Conservation (phyloP, 192 early-diverging fungal genomes). For the Dissophora ornata region DNA sequence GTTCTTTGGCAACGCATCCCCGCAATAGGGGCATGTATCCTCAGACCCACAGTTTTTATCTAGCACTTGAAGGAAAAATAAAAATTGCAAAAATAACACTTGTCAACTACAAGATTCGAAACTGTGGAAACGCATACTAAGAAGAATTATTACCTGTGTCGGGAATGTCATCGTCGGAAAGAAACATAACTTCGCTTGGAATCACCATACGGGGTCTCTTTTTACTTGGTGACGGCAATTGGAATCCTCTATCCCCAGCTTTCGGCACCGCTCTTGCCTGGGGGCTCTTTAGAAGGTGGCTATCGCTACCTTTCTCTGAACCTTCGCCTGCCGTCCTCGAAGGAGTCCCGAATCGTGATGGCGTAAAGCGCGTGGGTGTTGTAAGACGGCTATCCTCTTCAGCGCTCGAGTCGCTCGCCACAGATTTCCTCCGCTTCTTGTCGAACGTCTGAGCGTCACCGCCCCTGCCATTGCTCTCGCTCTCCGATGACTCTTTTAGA, state of each 20-base stretch:
- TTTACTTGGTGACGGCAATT: conserved; percentile 21
- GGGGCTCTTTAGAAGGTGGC: neutral
- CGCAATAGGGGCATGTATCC: conserved; percentile 37
- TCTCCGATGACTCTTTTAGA: no score
- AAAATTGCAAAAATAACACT: neutral
- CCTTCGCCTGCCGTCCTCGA: no score
- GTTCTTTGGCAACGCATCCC: conserved; percentile 16
- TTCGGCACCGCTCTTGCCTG: neutral
- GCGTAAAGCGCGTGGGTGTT: no score
- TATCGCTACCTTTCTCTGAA: no score
- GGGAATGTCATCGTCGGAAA: conserved; percentile 24
- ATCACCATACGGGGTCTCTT: neutral
- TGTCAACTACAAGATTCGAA: no score
- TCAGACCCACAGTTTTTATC: neutral
- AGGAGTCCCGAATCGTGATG: no score
- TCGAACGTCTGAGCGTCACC: no score
- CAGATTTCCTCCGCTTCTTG: no score
- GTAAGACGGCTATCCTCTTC: no score
- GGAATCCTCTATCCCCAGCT: conserved; percentile 1
- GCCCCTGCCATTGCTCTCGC: neutral
- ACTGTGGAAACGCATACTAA: neutral
- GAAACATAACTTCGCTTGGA: conserved; percentile 2
- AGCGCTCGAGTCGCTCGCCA: no score
- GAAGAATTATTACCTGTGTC: neutral
- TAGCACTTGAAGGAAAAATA: neutral